A percentile compares a stretch with the other conserved stretches of the same genome.
Evolutionary conservation across 2,329 filamentous ascomycete genomes (phyloP).

Genomic region (Fusarium nematophilum): DNA sequence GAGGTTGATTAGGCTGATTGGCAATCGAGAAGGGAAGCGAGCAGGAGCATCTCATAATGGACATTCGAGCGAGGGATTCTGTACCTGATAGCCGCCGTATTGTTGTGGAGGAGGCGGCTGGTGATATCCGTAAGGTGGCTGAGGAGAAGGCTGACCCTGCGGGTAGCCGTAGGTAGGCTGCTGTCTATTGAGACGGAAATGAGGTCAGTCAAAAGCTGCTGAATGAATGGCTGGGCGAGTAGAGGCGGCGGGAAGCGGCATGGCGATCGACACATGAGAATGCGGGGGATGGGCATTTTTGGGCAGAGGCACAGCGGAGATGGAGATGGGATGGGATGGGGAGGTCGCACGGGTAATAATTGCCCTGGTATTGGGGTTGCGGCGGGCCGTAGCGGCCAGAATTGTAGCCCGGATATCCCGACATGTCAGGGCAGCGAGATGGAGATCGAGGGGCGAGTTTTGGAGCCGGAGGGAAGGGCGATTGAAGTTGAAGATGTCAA

Average conservation of each 20-base stretch:
- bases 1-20: not conserved
- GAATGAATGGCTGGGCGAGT: not conserved
- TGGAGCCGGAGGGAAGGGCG: not conserved
- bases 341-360: conserved; percentile 63
- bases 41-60: not conserved
- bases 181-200: conserved; percentile 47
- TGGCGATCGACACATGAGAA: conserved; percentile 19
- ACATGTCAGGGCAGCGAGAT: conserved; percentile 58
- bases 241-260: conserved; percentile 12
- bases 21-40: not conserved
- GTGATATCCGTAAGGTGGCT: conserved; percentile 60
- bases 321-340: conserved; percentile 40
- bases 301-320: conserved; percentile 12
- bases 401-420: conserved; percentile 70
- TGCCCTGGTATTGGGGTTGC: conserved; percentile 50
- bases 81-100: conserved; percentile 52
- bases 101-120: conserved; percentile 55
- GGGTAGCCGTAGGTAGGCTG: conserved; percentile 63
- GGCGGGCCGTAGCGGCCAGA: conserved; percentile 57
- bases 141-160: conserved; percentile 57
- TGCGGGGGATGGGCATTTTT: conserved; percentile 20
- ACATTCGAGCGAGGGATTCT: not conserved
- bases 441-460: not conserved
- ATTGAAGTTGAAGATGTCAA: conserved; percentile 3
- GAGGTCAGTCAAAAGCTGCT: conserved; percentile 35